Conservation (phyloP, 306 rosid species). For the Cucurbita maxima region DNA sequence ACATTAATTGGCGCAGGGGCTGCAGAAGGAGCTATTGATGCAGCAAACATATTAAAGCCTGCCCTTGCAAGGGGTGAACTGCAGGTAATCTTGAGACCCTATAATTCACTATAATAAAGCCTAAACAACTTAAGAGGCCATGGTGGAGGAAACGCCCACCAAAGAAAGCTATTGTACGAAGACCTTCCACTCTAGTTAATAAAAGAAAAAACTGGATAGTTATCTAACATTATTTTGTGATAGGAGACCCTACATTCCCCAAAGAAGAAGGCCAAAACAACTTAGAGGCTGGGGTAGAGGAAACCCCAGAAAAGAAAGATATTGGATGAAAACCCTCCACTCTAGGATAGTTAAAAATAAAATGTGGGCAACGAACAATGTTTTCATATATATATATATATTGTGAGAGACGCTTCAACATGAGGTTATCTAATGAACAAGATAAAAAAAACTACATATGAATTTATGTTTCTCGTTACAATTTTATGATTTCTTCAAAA, state of each 20-base stretch:
- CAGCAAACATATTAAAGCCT: constrained; percentile 89
- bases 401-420: not conserved
- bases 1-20: constrained; percentile 97
- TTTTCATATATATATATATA: not conserved
- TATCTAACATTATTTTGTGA: not conserved
- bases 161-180: not conserved
- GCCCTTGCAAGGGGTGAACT: constrained; percentile 98
- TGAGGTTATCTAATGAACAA: not conserved
- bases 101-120: not conserved
- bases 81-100: constrained; percentile 38
- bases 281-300: not conserved
- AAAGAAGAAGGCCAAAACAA: not conserved
- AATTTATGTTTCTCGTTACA: not conserved
- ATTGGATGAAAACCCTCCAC: not conserved
- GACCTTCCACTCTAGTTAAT: not conserved
- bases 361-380: not conserved
- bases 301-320: not conserved
- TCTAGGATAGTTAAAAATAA: not conserved
- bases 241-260: not conserved
- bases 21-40: constrained; percentile 97
- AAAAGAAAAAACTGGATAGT: not conserved
- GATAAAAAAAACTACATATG: not conserved
- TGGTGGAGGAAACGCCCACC: not conserved
- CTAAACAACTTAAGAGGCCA: not conserved
- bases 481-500: not conserved